Conservation (phyloP, 768 basidiomycete genomes). For the Podaxis sp. region DNA sequence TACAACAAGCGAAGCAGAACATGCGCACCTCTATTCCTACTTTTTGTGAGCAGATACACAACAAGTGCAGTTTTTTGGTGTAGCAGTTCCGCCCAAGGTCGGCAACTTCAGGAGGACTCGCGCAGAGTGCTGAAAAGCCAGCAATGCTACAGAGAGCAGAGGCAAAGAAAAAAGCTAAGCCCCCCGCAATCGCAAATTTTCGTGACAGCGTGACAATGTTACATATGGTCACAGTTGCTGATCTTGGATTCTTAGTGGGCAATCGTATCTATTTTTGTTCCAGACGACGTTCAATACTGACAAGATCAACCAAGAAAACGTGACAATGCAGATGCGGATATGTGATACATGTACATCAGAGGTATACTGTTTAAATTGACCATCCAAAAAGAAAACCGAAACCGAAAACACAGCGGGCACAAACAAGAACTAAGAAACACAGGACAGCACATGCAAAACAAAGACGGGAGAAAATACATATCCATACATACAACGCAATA, state of each 20-base stretch:
- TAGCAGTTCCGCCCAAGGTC: neutral
- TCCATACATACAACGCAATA: neutral
- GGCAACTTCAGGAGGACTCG: neutral
- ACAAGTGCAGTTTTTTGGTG: neutral
- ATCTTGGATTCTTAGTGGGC: neutral
- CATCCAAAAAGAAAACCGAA: neutral
- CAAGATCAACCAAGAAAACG: neutral
- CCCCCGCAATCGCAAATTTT: neutral
- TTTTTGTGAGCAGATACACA: neutral
- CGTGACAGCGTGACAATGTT: constrained; percentile 6
- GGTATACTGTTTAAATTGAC: neutral
- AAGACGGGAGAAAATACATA: neutral
- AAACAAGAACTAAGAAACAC: neutral
- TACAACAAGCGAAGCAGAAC: too few relatives aligned
- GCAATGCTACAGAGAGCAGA: neutral
- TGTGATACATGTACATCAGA: neutral
- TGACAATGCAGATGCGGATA: neutral
- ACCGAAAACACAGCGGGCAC: neutral
- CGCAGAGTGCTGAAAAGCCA: neutral
- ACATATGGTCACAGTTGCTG: neutral
- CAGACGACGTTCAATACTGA: neutral
- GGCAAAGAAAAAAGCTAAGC: neutral
- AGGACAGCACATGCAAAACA: neutral
- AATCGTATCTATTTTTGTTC: neutral
- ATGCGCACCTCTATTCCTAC: neutral